Percentiles rank a stretch among this genome's conserved stretches.
Conservation (phyloP, 2,329 filamentous ascomycete genomes). For the Teratosphaeriaceae sp. region DNA sequence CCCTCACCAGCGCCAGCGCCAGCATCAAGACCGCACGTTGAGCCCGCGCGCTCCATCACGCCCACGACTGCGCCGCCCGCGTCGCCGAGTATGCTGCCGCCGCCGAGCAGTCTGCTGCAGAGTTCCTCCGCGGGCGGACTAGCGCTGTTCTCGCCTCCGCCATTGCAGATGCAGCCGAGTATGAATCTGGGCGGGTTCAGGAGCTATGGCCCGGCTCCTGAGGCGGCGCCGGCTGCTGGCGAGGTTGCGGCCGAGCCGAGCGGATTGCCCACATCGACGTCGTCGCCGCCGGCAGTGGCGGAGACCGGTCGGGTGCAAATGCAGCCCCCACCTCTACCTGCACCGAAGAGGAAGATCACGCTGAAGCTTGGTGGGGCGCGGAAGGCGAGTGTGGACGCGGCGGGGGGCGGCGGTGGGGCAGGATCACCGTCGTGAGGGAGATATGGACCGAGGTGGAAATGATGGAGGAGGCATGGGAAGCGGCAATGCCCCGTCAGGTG, state of each 20-base stretch:
- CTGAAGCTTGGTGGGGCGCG: conserved; percentile 14
- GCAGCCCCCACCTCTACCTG: conserved; percentile 5
- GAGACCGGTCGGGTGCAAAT: background rate
- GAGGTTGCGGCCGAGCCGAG: conserved; percentile 4
- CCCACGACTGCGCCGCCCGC: background rate
- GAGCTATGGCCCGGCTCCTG: conserved; percentile 12
- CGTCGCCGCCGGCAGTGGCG: background rate
- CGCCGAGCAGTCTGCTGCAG: conserved; percentile 5
- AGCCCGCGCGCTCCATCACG: conserved; percentile 8
- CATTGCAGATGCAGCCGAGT: conserved; percentile 3
- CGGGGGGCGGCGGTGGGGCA: background rate
- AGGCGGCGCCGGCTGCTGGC: background rate
- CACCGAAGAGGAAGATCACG: conserved; percentile 17
- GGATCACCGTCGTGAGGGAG: background rate
- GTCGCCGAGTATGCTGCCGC: background rate
- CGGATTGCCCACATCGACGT: background rate
- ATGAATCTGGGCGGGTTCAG: conserved; percentile 22
- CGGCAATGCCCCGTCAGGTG: too few relatives aligned
- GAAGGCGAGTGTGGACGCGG: conserved; percentile 1
- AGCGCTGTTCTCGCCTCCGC: conserved; percentile 12
- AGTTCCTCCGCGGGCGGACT: conserved; percentile 2
- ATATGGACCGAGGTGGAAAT: background rate
- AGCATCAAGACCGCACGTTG: background rate
- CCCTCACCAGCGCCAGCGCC: background rate
- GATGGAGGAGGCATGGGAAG: too few relatives aligned